Evolutionary conservation across 176 grass and related monocot genomes (phyloP), one percentile per base, ranked within the genome.

Genomic region (Rhynchospora pubera): DNA sequence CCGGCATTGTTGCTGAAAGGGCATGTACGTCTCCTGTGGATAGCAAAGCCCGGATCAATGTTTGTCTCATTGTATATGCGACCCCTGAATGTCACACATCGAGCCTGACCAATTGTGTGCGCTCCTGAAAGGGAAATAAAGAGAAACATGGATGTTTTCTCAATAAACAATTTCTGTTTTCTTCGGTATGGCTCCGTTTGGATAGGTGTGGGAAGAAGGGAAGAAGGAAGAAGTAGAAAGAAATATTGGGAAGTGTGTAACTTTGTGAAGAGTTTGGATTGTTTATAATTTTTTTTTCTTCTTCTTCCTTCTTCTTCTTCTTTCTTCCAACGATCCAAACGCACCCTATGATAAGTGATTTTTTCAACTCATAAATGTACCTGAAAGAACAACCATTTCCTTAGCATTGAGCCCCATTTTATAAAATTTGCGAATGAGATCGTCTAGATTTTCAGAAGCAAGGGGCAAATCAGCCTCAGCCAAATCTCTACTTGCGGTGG

Each of bases 391-490:
- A 30, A 32, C 23, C 57, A 81, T 61, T 26, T 85, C 71, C 39
- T 79, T 61, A 3, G 83, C 59, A 26, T 62, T 67, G 39, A 93
- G 77, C 0, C 60, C 30, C 77, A 91, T 93, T 21, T 34, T 10
- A 44, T 9, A 60, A 84, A 91, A 94, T n/a, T 78, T 11, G 0
- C 0, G 0, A 0, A 63, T 76, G 18, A 93, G 84, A 1, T 78
- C 2, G 1, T 9, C 0, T 24, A 76, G 88, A 76, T 19, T 50
- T 9, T 45, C 22, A 84, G 2, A 52, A 9, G 56, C 48, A n/a
- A 78, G 1, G 7, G 82, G 86, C 6, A 93, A 72, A 66, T 88
- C 68, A 16, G 5, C 30, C 9, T 46, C 83, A 1, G 87, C 92
- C 55, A n/a, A 60, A 15, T 0, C 13, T 5, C 9, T 8, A 78